phyloP scores from a whole-genome alignment of 2,329 filamentous ascomycete species.

The Cordyceps militaris region DNA sequence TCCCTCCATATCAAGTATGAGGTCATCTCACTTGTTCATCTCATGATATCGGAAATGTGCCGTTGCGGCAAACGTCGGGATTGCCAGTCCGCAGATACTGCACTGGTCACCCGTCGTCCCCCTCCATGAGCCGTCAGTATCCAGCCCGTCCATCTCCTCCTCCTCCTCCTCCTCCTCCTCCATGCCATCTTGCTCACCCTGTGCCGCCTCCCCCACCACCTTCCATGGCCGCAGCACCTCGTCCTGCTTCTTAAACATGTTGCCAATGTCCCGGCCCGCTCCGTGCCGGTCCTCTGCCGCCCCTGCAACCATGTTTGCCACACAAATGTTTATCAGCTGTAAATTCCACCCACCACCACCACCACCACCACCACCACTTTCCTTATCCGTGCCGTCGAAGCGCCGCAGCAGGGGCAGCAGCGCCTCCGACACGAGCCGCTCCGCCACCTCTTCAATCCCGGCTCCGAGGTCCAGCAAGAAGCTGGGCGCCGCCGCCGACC shows the following conservation, averaged over 20 bases:
- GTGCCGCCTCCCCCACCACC: conserved; percentile 36
- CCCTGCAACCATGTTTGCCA: conserved; percentile 69
- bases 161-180: conserved; percentile 17
- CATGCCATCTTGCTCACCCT: conserved; percentile 14
- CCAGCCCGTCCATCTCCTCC: conserved; percentile 17
- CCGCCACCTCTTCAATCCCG: conserved; percentile 51
- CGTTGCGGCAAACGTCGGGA: conserved; percentile 51
- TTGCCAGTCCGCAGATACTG: conserved; percentile 42
- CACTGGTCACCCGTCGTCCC: conserved; percentile 28
- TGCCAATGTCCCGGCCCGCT: conserved; percentile 67
- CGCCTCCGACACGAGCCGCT: conserved; percentile 61
- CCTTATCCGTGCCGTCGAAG: conserved; percentile 43
- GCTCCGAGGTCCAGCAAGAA: conserved; percentile 64
- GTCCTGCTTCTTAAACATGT: conserved; percentile 75
- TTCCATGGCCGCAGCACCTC: conserved; percentile 61
- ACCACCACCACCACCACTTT: conserved; percentile 32
- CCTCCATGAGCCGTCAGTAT: conserved; percentile 22
- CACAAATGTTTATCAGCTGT: conserved; percentile 78
- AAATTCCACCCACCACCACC: conserved; percentile 60
- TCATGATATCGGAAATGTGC: conserved; percentile 42
- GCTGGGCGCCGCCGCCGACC: conserved; percentile 63
- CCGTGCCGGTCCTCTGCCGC: conserved; percentile 43
- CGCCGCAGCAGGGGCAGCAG: conserved; percentile 67
- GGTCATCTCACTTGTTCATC: conserved; percentile 17
- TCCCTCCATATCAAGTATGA: not conserved